Evolutionary conservation across 768 basidiomycete genomes (phyloP).

Genomic region (Collybiopsis confluens): DNA sequence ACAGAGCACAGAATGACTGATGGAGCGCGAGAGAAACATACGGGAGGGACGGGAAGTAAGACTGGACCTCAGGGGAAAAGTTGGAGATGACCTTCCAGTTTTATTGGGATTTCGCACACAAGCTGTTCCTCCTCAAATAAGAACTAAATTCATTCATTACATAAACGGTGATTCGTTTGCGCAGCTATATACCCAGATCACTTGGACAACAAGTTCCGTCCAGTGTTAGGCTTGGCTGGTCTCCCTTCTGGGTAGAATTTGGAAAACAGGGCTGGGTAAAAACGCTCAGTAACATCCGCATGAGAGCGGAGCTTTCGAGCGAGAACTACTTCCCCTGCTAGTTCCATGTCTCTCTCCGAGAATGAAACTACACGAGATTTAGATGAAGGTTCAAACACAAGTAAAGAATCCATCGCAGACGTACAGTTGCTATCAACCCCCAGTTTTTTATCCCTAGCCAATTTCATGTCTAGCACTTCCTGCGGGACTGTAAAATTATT

Average conservation of each 20-base stretch:
- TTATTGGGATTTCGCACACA: too few species aligned
- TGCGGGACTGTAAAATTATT: conserved; percentile 33
- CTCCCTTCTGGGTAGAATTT: conserved; percentile 49
- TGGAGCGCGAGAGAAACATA: too few species aligned
- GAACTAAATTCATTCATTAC: too few species aligned
- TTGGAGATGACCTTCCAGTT: too few species aligned
- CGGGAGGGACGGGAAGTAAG: too few species aligned
- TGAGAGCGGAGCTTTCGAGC: conserved; percentile 57
- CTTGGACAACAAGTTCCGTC: conserved; percentile 1
- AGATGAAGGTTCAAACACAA: not conserved
- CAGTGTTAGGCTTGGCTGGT: conserved; percentile 22
- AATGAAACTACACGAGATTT: conserved; percentile 36
- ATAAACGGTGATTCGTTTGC: too few species aligned
- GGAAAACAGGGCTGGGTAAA: conserved; percentile 49
- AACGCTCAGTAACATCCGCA: conserved; percentile 49
- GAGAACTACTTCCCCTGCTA: conserved; percentile 45
- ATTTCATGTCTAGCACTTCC: conserved; percentile 42
- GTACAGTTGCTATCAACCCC: conserved; percentile 38
- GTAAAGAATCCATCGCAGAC: conserved; percentile 16
- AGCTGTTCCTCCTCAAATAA: too few species aligned
- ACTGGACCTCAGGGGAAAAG: too few species aligned
- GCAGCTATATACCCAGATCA: not conserved
- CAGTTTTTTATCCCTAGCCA: conserved; percentile 32
- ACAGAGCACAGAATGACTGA: too few species aligned
- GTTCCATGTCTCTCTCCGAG: conserved; percentile 40